Percentiles rank a stretch among this genome's conserved stretches.
These are phyloP conservation scores for Hebeloma cylindrosporum DNA, from an alignment of 768 basidiomycete genomes.

Conservation along the genomic window DNA sequence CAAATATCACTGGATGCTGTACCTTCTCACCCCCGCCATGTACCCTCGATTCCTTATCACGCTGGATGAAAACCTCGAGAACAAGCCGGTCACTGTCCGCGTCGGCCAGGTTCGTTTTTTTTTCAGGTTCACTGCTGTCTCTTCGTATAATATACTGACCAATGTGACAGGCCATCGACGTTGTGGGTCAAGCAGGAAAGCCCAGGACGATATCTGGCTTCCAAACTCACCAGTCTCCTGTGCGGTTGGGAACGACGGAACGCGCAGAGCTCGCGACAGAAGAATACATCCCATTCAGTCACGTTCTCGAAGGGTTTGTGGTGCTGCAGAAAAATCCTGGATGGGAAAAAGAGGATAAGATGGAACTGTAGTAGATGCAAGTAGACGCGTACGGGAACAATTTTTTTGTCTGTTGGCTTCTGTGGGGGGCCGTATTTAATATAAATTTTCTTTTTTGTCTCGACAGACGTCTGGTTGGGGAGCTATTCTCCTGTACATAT, in stretches of 20 bases:
- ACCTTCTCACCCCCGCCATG: slow-evolving; percentile 95
- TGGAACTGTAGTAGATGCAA: slow-evolving; percentile 79
- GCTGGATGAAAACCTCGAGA: slow-evolving; percentile 87
- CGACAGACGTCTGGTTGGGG: no score
- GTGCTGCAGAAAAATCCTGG: slow-evolving; percentile 91
- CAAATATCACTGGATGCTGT: slow-evolving; percentile 98
- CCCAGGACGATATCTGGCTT: slow-evolving; percentile 95
- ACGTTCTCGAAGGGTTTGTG: slow-evolving; percentile 91
- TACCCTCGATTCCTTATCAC: slow-evolving; percentile 98
- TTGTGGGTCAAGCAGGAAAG: slow-evolving; percentile 97
- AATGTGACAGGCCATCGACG: slow-evolving; percentile 78
- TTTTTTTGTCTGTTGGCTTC: no score
- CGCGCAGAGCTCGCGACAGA: slow-evolving; percentile 96
- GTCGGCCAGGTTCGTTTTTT: slow-evolving; percentile 76
- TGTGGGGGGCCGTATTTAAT: no score
- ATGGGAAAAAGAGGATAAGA: slow-evolving; percentile 83
- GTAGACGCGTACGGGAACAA: no score
- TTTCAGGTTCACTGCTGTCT: background rate
- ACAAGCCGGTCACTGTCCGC: slow-evolving; percentile 85
- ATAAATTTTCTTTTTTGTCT: no score
- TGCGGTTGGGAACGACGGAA: slow-evolving; percentile 92
- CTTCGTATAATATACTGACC: slow-evolving; percentile 2
- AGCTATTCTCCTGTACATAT: no score
- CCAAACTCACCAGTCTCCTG: slow-evolving; percentile 97
- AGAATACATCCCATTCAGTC: slow-evolving; percentile 89